phyloP scores from a whole-genome alignment of 805 yeast genomes.

The Lipomyces spencermartinsiae region DNA sequence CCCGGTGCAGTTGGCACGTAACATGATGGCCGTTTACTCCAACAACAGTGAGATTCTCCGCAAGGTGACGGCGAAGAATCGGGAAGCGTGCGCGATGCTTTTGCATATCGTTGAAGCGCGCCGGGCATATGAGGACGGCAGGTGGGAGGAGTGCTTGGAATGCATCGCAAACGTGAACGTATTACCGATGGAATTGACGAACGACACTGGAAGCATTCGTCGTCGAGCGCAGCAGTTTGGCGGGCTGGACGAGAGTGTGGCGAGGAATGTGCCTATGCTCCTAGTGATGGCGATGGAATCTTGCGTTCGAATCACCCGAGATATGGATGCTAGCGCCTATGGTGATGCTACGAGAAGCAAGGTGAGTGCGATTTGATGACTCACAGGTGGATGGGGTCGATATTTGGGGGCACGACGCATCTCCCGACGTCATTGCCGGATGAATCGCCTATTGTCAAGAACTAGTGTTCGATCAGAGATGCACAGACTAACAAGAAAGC shows the following conservation, averaged over 20 bases:
- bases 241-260: conserved; percentile 68
- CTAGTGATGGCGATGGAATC: conserved; percentile 83
- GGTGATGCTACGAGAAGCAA: conserved; percentile 37
- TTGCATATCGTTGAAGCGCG: conserved; percentile 73
- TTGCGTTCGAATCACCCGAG: conserved; percentile 59
- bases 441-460: not conserved
- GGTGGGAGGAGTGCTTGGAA: conserved; percentile 65
- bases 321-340: conserved; percentile 44
- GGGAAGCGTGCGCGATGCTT: conserved; percentile 69
- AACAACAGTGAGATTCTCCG: conserved; percentile 65
- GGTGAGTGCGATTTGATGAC: conserved; percentile 41
- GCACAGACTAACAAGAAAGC: conserved; percentile 37
- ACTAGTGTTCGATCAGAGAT: not conserved
- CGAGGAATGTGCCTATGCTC: conserved; percentile 79
- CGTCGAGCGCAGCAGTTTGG: conserved; percentile 71
- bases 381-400: not conserved
- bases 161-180: conserved; percentile 65
- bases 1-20: conserved; percentile 50
- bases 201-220: conserved; percentile 63
- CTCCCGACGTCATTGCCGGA: not conserved
- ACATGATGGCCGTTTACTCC: conserved; percentile 49
- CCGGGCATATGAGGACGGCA: conserved; percentile 58
- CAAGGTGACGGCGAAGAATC: conserved; percentile 60
- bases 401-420: not conserved
- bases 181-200: conserved; percentile 61